phyloP scores from a whole-genome alignment of 805 yeast species.

The Wickerhamiella musiphila region DNA sequence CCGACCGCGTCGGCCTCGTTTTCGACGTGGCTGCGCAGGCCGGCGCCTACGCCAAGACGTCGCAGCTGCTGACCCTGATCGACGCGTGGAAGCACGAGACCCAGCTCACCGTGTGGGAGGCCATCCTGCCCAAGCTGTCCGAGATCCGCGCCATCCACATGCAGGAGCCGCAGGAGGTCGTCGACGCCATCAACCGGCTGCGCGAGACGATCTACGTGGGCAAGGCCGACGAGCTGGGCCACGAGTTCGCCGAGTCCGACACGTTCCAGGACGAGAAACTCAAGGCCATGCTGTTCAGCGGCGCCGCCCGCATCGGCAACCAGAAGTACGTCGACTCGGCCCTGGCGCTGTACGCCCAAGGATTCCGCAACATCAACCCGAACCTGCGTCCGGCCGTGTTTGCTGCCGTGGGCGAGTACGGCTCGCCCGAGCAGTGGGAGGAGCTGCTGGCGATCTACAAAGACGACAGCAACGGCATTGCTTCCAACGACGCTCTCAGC shows the following conservation, averaged over 20 bases:
- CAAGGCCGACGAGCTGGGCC: slow-evolving; percentile 42
- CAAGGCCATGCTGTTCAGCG: slow-evolving; percentile 36
- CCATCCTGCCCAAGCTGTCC: slow-evolving; percentile 28
- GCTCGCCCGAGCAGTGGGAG: slow-evolving; percentile 46
- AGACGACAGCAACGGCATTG: slow-evolving; percentile 45
- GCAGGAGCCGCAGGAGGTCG: slow-evolving; percentile 29
- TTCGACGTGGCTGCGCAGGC: slow-evolving; percentile 43
- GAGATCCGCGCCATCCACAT: slow-evolving; percentile 29
- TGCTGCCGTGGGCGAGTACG: slow-evolving; percentile 44
- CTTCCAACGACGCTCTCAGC: slow-evolving; percentile 51
- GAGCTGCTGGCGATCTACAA: slow-evolving; percentile 41
- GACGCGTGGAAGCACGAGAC: slow-evolving; percentile 31
- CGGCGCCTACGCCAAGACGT: slow-evolving; percentile 33
- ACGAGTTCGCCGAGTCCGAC: slow-evolving; percentile 43
- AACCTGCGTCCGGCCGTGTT: slow-evolving; percentile 54
- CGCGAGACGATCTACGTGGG: slow-evolving; percentile 36
- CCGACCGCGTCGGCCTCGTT: slow-evolving; percentile 47
- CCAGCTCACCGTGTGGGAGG: slow-evolving; percentile 37
- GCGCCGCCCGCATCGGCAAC: slow-evolving; percentile 21
- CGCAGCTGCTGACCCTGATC: slow-evolving; percentile 33
- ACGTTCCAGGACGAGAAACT: slow-evolving; percentile 41
- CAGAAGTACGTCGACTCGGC: slow-evolving; percentile 21
- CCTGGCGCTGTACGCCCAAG: slow-evolving; percentile 33
- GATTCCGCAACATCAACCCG: slow-evolving; percentile 54
- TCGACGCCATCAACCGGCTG: slow-evolving; percentile 28